Conservation (phyloP, 2,329 filamentous ascomycete genomes). For the Paraphoma sp. region DNA sequence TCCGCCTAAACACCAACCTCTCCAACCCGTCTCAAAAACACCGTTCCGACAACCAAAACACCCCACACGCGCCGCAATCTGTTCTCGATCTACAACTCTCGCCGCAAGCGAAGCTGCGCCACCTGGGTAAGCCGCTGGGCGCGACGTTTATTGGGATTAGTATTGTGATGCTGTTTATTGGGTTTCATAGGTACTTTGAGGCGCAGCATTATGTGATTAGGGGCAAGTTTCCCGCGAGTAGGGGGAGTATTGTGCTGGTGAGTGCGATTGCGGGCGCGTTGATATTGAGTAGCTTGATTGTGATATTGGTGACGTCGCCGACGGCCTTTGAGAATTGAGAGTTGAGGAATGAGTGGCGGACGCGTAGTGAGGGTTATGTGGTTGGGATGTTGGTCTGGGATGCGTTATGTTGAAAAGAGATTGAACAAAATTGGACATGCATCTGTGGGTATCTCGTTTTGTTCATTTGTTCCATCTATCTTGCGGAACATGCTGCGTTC, state of each 20-base stretch:
- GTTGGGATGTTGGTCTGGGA: background rate
- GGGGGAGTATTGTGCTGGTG: constrained; percentile 76
- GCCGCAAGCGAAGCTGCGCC: constrained; percentile 20
- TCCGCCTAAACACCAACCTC: constrained; percentile 77
- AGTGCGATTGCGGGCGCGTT: constrained; percentile 67
- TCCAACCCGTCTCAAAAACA: constrained; percentile 1
- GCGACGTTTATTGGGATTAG: constrained; percentile 78
- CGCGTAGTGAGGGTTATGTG: background rate
- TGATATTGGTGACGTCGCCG: constrained; percentile 64
- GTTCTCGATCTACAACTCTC: too few species aligned
- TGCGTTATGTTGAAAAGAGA: too few species aligned
- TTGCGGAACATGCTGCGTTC: background rate
- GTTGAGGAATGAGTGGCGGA: background rate
- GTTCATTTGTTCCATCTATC: constrained; percentile 17
- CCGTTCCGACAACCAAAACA: constrained; percentile 4
- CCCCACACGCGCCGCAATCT: too few species aligned
- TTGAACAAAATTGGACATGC: background rate
- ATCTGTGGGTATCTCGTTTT: constrained; percentile 30
- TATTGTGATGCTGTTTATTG: constrained; percentile 76
- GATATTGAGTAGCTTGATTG: constrained; percentile 65
- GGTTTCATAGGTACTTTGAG: constrained; percentile 80
- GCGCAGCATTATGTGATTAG: constrained; percentile 79
- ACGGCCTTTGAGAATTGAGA: constrained; percentile 49
- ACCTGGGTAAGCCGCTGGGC: constrained; percentile 56
- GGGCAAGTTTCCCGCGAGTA: constrained; percentile 80